phyloP scores from a whole-genome alignment of 1,139 yeast genomes.

The Suhomyces ambrosiae region DNA sequence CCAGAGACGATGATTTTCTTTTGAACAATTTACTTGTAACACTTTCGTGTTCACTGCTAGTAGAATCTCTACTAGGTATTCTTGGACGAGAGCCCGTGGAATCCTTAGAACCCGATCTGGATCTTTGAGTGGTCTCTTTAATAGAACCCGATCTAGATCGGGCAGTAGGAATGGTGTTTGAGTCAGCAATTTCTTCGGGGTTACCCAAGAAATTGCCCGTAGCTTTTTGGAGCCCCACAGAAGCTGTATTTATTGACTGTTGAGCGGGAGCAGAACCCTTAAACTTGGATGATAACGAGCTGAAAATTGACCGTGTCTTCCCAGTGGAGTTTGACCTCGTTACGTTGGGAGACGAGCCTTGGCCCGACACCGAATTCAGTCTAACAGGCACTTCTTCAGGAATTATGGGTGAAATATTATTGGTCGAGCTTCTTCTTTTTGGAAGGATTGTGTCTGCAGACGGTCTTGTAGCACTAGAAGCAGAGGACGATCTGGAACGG shows the following conservation, averaged over 20 bases:
- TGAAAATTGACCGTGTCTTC: slow-evolving; percentile 47
- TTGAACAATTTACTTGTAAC: slow-evolving; percentile 6
- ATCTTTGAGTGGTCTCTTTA: neutral
- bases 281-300: slow-evolving; percentile 58
- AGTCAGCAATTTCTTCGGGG: slow-evolving; percentile 5
- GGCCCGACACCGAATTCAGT: slow-evolving; percentile 7
- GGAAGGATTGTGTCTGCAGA: slow-evolving; percentile 1
- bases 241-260: slow-evolving; percentile 2
- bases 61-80: slow-evolving; percentile 2
- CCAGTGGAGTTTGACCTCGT: slow-evolving; percentile 29
- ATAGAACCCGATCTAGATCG: slow-evolving; percentile 8
- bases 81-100: neutral
- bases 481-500: slow-evolving; percentile 35
- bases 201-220: slow-evolving; percentile 5
- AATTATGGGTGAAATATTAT: slow-evolving; percentile 2
- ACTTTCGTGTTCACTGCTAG: slow-evolving; percentile 1
- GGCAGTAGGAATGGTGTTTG: slow-evolving; percentile 12
- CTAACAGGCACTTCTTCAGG: slow-evolving; percentile 1
- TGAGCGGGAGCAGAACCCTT: slow-evolving; percentile 27
- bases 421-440: slow-evolving; percentile 22
- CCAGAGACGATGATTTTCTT: slow-evolving; percentile 6
- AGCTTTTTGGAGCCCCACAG: slow-evolving; percentile 5
- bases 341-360: slow-evolving; percentile 21
- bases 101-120: slow-evolving; percentile 2
- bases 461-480: slow-evolving; percentile 20